Conservation (phyloP, 1,139 yeast species). For the Hanseniaspora uvarum region DNA sequence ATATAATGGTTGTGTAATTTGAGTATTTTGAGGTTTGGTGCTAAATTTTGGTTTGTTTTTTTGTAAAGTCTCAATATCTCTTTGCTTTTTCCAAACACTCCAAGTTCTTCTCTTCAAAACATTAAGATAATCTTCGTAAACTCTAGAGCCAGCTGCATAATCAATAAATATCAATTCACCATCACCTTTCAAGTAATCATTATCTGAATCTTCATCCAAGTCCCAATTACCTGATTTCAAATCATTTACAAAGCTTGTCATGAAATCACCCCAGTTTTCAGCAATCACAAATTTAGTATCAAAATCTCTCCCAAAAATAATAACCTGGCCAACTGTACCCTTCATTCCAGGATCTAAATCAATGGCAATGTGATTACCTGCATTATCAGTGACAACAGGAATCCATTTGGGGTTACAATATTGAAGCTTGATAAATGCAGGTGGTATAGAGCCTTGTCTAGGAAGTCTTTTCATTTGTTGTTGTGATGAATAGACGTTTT, state of each 20-base stretch:
- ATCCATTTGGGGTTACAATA: constrained; percentile 89
- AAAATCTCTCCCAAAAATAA: constrained; percentile 79
- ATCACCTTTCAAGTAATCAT: constrained; percentile 54
- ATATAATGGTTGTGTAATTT: not conserved
- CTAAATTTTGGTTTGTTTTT: constrained; percentile 10
- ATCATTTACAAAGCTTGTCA: constrained; percentile 72
- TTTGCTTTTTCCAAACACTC: constrained; percentile 24
- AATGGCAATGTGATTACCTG: constrained; percentile 82
- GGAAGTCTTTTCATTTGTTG: constrained; percentile 37
- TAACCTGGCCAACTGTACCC: constrained; percentile 76
- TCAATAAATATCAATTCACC: constrained; percentile 65
- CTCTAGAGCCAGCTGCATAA: constrained; percentile 39
- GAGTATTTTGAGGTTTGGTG: not conserved
- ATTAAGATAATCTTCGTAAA: constrained; percentile 47
- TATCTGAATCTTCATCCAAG: constrained; percentile 43
- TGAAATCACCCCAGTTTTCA: constrained; percentile 75
- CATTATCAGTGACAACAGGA: constrained; percentile 75
- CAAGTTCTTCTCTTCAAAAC: constrained; percentile 43
- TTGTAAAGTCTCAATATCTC: constrained; percentile 18
- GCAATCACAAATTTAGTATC: constrained; percentile 73
- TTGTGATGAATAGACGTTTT: constrained; percentile 34
- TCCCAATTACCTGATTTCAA: constrained; percentile 68
- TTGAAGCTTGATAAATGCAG: constrained; percentile 53
- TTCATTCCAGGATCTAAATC: constrained; percentile 75
- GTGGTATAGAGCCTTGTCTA: constrained; percentile 66